Conservation (phyloP, 2,329 filamentous ascomycete genomes). For the Acrocalymma vagum region DNA sequence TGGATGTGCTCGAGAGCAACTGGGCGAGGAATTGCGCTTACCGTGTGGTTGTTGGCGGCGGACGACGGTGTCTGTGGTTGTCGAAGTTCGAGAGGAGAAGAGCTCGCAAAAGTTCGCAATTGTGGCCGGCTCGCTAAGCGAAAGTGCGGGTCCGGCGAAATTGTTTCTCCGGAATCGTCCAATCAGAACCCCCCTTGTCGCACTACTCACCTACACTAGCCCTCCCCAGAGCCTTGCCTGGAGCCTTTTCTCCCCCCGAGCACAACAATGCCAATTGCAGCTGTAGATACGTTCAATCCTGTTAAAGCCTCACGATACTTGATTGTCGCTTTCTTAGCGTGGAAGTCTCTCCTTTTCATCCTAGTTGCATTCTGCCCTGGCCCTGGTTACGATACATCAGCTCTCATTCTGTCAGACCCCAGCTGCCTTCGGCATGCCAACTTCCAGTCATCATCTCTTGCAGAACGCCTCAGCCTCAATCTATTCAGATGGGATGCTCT, state of each 20-base stretch:
- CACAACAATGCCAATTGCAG: neutral
- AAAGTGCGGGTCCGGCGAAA: constrained; percentile 18
- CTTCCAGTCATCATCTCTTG: constrained; percentile 21
- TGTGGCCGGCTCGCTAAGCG: constrained; percentile 28
- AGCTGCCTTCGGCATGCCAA: constrained; percentile 26
- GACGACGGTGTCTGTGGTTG: constrained; percentile 44
- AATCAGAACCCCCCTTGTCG: no score
- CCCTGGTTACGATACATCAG: constrained; percentile 81
- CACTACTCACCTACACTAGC: no score
- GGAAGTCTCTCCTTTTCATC: constrained; percentile 73
- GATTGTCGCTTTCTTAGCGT: constrained; percentile 61
- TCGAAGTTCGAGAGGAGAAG: constrained; percentile 28
- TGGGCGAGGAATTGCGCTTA: constrained; percentile 44
- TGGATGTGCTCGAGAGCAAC: constrained; percentile 41
- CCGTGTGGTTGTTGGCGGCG: constrained; percentile 45
- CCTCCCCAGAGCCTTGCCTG: no score
- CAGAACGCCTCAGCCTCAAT: constrained; percentile 58
- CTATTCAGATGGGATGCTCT: constrained; percentile 83
- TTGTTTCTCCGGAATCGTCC: constrained; percentile 19
- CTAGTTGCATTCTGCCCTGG: constrained; percentile 67
- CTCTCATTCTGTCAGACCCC: constrained; percentile 57
- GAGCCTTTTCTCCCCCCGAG: no score
- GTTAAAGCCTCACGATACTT: constrained; percentile 18
- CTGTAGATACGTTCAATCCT: neutral
- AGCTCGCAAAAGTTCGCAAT: constrained; percentile 25